Base-by-base conservation (phyloP, 495 filamentous ascomycete genomes). In the Penicillium psychrofluorescens region DNA sequence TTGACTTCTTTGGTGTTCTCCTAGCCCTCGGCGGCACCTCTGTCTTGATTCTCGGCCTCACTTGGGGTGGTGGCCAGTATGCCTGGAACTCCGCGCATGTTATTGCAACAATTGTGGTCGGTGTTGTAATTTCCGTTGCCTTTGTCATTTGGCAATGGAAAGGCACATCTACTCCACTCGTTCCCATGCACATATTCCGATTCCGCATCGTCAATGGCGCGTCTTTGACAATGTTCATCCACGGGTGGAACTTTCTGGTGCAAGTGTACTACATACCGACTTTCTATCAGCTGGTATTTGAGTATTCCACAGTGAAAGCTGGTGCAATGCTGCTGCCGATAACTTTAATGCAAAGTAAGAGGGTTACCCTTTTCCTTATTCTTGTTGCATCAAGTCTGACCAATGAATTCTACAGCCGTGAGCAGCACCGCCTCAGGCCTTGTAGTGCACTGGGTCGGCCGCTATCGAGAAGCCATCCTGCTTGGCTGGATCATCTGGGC, bases 261-360 rank as follows among this genome's bases (percentile, higher is more conserved):
- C 73, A 77, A 50, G 58, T 75, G 2, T 77, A 77, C 53, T 78
- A 76, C 41, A 72, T 78, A 33, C 75, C 76, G 7, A 70, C 68
- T 7, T 78, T 78, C 48, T 79, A 74, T 45, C 75, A 79, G 50
- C 56, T 79, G 43, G 72, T 71, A 1, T 76, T 75, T 44, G 65
- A 60, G 4, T 78, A 77, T 41, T 72, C 71, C 1, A 64, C 73
- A 0, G 68, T 75, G 1, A 70, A 66, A 36, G 63, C 74, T 7
- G 76, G 70, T 6, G 70, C 73, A 6, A 69, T 78, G 66, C 41
- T 79, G 28, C 46, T 79, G n/a, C 74, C 74, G 7, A 66, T 79
- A 13, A 75, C 70, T 1, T 43, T 78, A 15, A 61, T 74, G 56
- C 74, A 76, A 48, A 75, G 68, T 70, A 59, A 11, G 57, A 11